phyloP scores from a whole-genome alignment of 1,139 yeast genomes.

The Trichomonascaceae sp. region DNA sequence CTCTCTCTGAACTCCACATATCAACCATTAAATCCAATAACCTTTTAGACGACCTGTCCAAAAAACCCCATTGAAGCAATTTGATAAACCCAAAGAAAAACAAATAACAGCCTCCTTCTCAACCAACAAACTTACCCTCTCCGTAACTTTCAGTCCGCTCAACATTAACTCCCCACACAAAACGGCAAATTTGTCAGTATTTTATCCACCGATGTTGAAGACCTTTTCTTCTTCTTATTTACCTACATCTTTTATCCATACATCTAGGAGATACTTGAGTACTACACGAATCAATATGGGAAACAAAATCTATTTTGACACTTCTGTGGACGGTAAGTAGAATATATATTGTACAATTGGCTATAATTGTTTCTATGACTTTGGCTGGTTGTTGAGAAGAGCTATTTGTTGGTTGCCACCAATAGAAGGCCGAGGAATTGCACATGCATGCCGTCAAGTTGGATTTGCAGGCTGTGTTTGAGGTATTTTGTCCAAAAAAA shows the following conservation, averaged over 20 bases:
- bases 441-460: not conserved
- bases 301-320: slow-evolving; percentile 66
- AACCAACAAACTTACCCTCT: not conserved
- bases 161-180: not conserved
- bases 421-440: not conserved
- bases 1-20: no score
- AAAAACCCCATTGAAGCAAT: no score
- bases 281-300: slow-evolving; percentile 27
- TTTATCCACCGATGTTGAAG: not conserved
- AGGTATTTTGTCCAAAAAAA: not conserved
- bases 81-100: no score
- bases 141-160: not conserved
- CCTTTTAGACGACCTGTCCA: no score
- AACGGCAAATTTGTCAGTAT: not conserved
- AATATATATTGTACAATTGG: not conserved
- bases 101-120: no score
- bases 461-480: not conserved
- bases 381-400: not conserved
- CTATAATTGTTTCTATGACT: not conserved
- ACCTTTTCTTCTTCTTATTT: not conserved
- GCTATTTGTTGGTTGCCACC: not conserved
- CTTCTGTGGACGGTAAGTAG: slow-evolving; percentile 58
- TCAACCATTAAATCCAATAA: no score
- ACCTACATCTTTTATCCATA: not conserved
- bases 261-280: slow-evolving; percentile 1